A percentile compares a stretch with the other conserved stretches of the same genome.
These are phyloP conservation scores for Fomitopsis schrenkii DNA, from an alignment of 1,284 basidiomycete genomes.

Conservation along the genomic window DNA sequence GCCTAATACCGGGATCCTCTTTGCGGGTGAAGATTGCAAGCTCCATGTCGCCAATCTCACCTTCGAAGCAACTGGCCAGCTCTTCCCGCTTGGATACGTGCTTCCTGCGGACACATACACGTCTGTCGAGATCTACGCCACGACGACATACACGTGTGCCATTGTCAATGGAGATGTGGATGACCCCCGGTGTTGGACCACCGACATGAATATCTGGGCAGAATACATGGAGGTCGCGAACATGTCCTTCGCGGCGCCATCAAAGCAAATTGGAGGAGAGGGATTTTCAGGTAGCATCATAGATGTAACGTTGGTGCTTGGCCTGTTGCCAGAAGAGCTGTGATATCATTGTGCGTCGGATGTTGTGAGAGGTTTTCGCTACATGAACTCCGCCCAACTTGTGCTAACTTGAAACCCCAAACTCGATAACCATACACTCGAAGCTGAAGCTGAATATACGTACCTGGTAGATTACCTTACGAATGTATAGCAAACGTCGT, in stretches of 20 bases:
- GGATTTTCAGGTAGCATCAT: constrained; percentile 13
- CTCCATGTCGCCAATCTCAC: constrained; percentile 35
- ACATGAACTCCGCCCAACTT: too few relatives aligned
- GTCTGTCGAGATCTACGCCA: constrained; percentile 34
- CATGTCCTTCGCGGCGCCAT: constrained; percentile 44
- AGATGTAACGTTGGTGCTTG: neutral
- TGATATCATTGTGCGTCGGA: too few relatives aligned
- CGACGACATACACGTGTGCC: constrained; percentile 33
- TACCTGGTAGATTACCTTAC: too few relatives aligned
- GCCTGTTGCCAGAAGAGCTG: neutral
- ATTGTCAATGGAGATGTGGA: constrained; percentile 23
- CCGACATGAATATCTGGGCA: constrained; percentile 37
- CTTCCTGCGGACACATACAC: constrained; percentile 28
- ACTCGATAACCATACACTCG: too few relatives aligned
- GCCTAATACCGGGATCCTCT: constrained; percentile 25
- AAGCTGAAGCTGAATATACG: too few relatives aligned
- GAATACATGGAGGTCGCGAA: constrained; percentile 35
- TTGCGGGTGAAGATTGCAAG: constrained; percentile 34
- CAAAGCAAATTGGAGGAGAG: constrained; percentile 29
- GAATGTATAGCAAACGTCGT: too few relatives aligned
- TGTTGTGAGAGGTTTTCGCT: too few relatives aligned
- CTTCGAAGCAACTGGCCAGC: constrained; percentile 34
- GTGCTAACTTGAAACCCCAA: too few relatives aligned
- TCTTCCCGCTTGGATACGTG: constrained; percentile 31
- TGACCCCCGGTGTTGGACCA: constrained; percentile 30